Conservation (phyloP, 2,329 filamentous ascomycete genomes). For the Exophiala sideris region DNA sequence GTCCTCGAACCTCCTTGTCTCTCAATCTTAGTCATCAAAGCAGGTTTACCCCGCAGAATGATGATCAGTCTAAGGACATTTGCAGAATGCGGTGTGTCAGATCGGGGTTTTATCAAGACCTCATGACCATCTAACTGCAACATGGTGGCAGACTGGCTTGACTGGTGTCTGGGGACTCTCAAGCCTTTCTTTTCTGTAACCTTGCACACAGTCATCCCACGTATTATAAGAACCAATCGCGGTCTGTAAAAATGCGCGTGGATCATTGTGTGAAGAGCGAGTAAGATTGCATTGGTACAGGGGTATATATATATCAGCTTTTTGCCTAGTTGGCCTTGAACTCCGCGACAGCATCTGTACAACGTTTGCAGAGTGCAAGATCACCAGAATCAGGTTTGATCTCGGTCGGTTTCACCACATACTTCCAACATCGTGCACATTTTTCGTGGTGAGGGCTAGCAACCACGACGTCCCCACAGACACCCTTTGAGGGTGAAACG, state of each 20-base stretch:
- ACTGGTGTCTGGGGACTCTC: too few species aligned
- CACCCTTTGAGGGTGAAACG: slow-evolving; percentile 5
- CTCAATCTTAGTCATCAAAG: not conserved
- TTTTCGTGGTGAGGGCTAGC: slow-evolving; percentile 48
- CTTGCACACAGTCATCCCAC: too few species aligned
- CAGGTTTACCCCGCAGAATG: too few species aligned
- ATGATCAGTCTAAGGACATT: too few species aligned
- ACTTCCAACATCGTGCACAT: slow-evolving; percentile 87
- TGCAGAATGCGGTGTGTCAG: too few species aligned
- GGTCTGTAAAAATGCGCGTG: too few species aligned
- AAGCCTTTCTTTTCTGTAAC: too few species aligned
- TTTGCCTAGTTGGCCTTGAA: slow-evolving; percentile 4
- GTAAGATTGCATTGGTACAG: slow-evolving; percentile 13
- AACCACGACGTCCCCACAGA: slow-evolving; percentile 10
- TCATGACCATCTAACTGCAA: too few species aligned
- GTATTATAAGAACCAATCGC: too few species aligned
- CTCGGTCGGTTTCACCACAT: slow-evolving; percentile 43
- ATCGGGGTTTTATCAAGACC: too few species aligned
- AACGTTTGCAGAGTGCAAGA: slow-evolving; percentile 18
- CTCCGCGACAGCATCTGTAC: slow-evolving; percentile 20
- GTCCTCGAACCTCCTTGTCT: too few species aligned
- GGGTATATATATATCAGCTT: slow-evolving; percentile 4
- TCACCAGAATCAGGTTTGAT: not conserved
- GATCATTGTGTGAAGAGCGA: not conserved
- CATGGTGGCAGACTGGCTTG: too few species aligned